Evolutionary conservation across 805 yeast genomes (phyloP).

Genomic region (Saccharomycopsis schoenii): DNA sequence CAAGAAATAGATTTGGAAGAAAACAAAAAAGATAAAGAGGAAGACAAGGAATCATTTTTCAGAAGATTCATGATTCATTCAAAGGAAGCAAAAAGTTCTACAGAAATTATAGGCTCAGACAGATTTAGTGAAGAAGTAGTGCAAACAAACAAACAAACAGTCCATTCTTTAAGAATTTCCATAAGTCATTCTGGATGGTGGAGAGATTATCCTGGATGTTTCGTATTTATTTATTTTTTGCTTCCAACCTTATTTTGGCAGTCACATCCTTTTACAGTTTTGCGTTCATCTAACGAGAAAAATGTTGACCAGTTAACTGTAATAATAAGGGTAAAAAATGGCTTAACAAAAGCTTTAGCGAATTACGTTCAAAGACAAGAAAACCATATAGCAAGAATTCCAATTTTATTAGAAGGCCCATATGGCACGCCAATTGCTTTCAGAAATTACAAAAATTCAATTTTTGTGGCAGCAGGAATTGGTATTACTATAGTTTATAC

Average conservation of each 20-base stretch:
- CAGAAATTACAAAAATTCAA: conserved; percentile 40
- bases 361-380: conserved; percentile 23
- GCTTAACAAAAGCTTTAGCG: conserved; percentile 33
- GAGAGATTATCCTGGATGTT: conserved; percentile 35
- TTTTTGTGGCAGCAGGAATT: conserved; percentile 64
- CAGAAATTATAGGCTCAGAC: not conserved
- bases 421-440: conserved; percentile 49
- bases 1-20: not conserved
- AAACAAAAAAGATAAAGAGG: not conserved
- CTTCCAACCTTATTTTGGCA: conserved; percentile 41
- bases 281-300: conserved; percentile 28
- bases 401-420: conserved; percentile 53
- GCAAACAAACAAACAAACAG: not conserved
- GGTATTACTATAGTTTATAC: conserved; percentile 58
- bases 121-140: too few species aligned
- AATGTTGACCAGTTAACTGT: conserved; percentile 28
- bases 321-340: conserved; percentile 37
- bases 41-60: not conserved
- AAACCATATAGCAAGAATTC: conserved; percentile 24
- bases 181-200: conserved; percentile 36
- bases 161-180: conserved; percentile 34
- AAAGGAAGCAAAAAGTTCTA: not conserved
- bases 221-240: conserved; percentile 38
- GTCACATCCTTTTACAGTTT: conserved; percentile 48
- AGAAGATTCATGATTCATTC: conserved; percentile 5